A percentile compares a stretch with the other conserved stretches of the same genome.
These are phyloP conservation scores for barrel medic (Medicago truncatula) DNA, from an alignment of 306 rosid species.

Conservation along the genomic window DNA sequence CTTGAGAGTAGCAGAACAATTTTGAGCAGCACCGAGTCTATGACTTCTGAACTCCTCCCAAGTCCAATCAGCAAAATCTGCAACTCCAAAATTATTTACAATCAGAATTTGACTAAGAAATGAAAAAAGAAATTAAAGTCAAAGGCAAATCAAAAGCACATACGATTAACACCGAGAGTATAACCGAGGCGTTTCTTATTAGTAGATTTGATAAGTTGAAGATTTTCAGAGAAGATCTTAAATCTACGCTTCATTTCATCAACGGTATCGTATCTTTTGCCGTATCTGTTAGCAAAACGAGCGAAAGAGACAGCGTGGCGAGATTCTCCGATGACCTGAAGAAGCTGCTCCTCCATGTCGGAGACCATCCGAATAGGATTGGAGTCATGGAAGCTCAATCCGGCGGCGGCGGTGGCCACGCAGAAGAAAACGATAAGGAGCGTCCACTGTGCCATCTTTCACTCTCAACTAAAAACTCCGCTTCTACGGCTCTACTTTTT, in stretches of 20 bases:
- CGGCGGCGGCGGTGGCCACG: constrained; percentile 32
- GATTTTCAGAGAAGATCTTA: constrained; percentile 69
- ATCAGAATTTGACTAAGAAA: constrained; percentile 9
- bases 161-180: constrained; percentile 81
- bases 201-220: constrained; percentile 66
- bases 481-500: background rate
- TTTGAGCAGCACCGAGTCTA: constrained; percentile 89
- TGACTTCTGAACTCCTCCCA: constrained; percentile 86
- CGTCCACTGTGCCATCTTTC: constrained; percentile 60
- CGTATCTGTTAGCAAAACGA: constrained; percentile 70
- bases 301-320: constrained; percentile 69
- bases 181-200: constrained; percentile 67
- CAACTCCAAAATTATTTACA: background rate
- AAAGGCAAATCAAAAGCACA: constrained; percentile 18
- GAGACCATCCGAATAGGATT: constrained; percentile 74
- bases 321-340: constrained; percentile 63
- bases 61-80: constrained; percentile 91
- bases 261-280: constrained; percentile 66
- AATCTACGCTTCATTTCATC: constrained; percentile 78
- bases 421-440: constrained; percentile 46
- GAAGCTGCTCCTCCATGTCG: constrained; percentile 59
- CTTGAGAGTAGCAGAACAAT: constrained; percentile 88
- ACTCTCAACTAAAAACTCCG: background rate
- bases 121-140: background rate
- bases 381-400: constrained; percentile 66